Evolutionary conservation across 768 basidiomycete species (phyloP).

Genomic region (Phaffia australis): DNA sequence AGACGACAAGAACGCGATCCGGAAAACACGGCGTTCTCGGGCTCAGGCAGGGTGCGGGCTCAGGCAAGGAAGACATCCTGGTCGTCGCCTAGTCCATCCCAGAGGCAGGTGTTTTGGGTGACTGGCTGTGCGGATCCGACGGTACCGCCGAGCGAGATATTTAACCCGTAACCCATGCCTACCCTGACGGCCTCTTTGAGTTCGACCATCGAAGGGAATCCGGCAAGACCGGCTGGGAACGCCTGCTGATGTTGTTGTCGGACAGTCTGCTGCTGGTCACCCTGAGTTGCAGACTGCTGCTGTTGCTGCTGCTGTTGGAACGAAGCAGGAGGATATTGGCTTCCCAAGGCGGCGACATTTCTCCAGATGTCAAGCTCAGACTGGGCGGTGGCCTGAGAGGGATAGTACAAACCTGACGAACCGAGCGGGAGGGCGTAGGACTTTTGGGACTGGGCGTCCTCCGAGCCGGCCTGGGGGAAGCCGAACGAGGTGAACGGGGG

Average conservation of each 20-base stretch:
- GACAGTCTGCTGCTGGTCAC: no score
- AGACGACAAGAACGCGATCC: no score
- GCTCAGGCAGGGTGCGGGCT: no score
- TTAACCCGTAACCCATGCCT: constrained; percentile 19
- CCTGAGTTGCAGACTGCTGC: no score
- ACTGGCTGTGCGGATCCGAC: no score
- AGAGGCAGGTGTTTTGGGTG: no score
- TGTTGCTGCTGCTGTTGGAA: constrained; percentile 3
- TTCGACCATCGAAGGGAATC: constrained; percentile 9
- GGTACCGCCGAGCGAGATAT: constrained; percentile 10
- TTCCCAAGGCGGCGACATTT: not conserved
- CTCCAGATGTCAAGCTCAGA: constrained; percentile 18
- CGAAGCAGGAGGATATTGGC: not conserved
- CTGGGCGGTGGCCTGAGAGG: not conserved
- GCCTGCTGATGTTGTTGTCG: no score
- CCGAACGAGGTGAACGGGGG: no score
- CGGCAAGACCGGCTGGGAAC: no score
- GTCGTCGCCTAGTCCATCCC: no score
- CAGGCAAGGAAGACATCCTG: no score
- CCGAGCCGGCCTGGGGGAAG: not conserved
- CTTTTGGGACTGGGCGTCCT: constrained; percentile 12
- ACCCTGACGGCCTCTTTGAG: constrained; percentile 18
- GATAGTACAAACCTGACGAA: not conserved
- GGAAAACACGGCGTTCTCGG: no score
- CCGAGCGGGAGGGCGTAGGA: constrained; percentile 14